Evolutionary conservation across 1,284 basidiomycete genomes (phyloP), one percentile per base, ranked within the genome.

Genomic region (Puccinia novopanici): DNA sequence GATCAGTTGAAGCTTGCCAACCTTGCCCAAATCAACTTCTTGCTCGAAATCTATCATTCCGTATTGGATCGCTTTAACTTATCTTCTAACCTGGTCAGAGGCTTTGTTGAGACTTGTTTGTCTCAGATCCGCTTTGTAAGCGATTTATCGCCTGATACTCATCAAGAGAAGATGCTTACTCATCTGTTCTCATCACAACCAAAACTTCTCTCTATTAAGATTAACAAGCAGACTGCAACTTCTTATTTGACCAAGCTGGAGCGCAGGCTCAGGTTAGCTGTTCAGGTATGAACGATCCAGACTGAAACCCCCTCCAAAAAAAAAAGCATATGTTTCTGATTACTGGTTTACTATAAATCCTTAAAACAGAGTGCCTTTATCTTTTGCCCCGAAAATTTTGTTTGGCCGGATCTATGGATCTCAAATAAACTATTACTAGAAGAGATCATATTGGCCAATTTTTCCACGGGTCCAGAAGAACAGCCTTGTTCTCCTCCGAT

Each of bases 11-110:
- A 87, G 9, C 87, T 88, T 0, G 91, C 91, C 82, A 94, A 95
- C 85, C 88, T 94, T 24, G 92, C 93, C 1, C 94, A 97, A 86
- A 89, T 92, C 8, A 91, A 91, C 0, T 95, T 97, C 84, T 87
- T 95, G 37, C 70, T 80, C 30, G 78, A 80, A 52, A 80, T 74
- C 37, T 63, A 81, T 68, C 79, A 70, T 27, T 75, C 61, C 6
- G 55, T 81, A 24, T n/a, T 80, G 24, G 71, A 80, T 42, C 45
- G 70, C 22, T 80, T 80, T 42, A 72, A 61, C 37, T 45, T 80
- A 50, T 80, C 78, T 50, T 80, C 70, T n/a, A 80, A 80, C 30
- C n/a, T 80, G 30, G 78, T 80, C 24, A 61, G 78, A 74, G 71
- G 70, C 34, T 80, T 80, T 67, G 78, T 80, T 24, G 78, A 80